Evolutionary conservation across 805 yeast genomes (phyloP), one percentile per base, ranked within the genome.

Genomic region (Millerago galiae): DNA sequence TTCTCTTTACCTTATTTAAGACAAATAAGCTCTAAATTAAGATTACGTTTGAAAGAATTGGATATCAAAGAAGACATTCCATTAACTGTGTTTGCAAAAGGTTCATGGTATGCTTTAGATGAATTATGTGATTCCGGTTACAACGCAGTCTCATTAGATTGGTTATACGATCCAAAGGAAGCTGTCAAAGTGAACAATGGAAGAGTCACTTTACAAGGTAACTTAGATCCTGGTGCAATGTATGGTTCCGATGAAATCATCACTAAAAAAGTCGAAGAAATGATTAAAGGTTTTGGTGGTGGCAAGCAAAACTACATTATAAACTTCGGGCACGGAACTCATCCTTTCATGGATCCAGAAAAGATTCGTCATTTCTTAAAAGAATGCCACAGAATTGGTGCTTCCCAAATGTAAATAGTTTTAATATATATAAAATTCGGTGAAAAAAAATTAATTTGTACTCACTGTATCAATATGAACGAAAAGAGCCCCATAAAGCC

Each of bases 281-380:
- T 93, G 99, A 83, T 93, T 47, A 61, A 71, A 45, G 95, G 90
- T 7, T 93, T 93, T 60, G 93, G 93, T n/a, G 95, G 95, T 35
- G 96, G 96, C 17, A 88, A 88, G 63, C 79, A 85, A 58, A 75
- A 83, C 56, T 93, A 93, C 67, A 91, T 93, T 52, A 82, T 91
- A 54, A 93, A 93, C 69, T 85, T 93, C 58, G 99, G 99, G 37
- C 99, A 93, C 56, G 99, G 99, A 14, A 93, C 99, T 17, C 97
- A 89, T 61, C 99, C 99, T 17, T 88, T 86, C 66, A 89, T 93
- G 95, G 83, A 87, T 50, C 96, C 98, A 10, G 95, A 85, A 50
- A 83, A 83, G 62, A 77, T 93, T 48, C 80, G 77, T 46, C 86
- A 79, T 65, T 93, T 93, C 67, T 70, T 93, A 58, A 68, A 87